Evolutionary conservation across 345 rosid species (phyloP).

Genomic region (Dimocarpus longan): DNA sequence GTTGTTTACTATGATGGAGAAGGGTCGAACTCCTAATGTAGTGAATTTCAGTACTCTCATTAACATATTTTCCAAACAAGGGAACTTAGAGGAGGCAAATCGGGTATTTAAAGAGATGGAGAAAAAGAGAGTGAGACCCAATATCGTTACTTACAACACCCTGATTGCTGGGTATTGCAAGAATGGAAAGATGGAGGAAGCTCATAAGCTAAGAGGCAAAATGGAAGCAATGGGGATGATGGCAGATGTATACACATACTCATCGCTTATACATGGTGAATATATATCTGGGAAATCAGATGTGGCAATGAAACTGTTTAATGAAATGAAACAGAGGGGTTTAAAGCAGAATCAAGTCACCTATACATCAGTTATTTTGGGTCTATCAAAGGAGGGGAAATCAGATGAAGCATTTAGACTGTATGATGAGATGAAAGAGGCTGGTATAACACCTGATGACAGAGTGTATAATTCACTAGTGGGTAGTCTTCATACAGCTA

Average conservation of each 20-base stretch:
- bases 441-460: slow-evolving; percentile 66
- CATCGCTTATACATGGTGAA: slow-evolving; percentile 80
- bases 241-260: slow-evolving; percentile 67
- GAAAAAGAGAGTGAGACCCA: slow-evolving; percentile 54
- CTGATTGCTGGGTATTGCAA: slow-evolving; percentile 67
- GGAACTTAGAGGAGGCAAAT: slow-evolving; percentile 74
- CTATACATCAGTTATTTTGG: slow-evolving; percentile 66
- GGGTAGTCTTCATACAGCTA: slow-evolving; percentile 54
- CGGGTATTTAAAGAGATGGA: slow-evolving; percentile 65
- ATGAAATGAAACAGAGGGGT: slow-evolving; percentile 56
- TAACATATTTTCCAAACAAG: slow-evolving; percentile 77
- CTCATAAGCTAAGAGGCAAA: slow-evolving; percentile 54
- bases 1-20: slow-evolving; percentile 60
- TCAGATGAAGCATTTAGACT: slow-evolving; percentile 79
- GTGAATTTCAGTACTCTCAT: slow-evolving; percentile 72
- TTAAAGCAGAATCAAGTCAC: slow-evolving; percentile 48
- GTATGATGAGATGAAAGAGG: slow-evolving; percentile 66
- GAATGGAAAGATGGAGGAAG: slow-evolving; percentile 69
- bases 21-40: slow-evolving; percentile 47
- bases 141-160: slow-evolving; percentile 59
- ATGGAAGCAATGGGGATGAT: slow-evolving; percentile 55
- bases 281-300: slow-evolving; percentile 63
- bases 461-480: slow-evolving; percentile 72
- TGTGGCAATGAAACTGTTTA: slow-evolving; percentile 63
- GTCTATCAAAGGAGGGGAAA: slow-evolving; percentile 73